Base-by-base conservation (phyloP, 2,329 filamentous ascomycete genomes). In the Phialemoniopsis sp. region DNA sequence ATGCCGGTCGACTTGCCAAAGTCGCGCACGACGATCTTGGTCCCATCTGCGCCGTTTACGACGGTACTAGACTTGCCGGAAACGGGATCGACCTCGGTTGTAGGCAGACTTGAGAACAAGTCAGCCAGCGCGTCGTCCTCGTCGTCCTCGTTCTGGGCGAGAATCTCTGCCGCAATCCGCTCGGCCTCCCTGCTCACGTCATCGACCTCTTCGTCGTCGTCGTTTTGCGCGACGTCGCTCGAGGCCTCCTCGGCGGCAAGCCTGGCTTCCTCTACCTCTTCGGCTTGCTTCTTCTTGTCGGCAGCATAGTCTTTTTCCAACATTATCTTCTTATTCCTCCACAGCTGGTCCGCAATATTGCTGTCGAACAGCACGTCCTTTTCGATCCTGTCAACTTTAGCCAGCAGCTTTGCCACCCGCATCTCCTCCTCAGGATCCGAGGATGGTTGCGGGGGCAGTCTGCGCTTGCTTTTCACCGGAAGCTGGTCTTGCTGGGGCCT, bases 1-100 rank as follows among this genome's bases (percentile, higher is more conserved):
- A 95, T 63, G 8, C 91, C 90, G 13, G 78, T 77, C 69, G 81
- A 82, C 58, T 88, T 89, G 2, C 88, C 89, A 70, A 97, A 96
- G 52, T 96, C 85, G 32, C 87, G 74, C 36, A 95, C 74, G 1
- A 68, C 73, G 4, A 89, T 62, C 41, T 74, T 80, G 6, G 66
- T 57, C 2, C 78, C 73, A 46, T 76, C 60, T 39, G 66, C 49
- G 34, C 68, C 64, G 51, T 72, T 78, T 32, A 80, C 66, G 31
- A 76, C 72, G 0, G 70, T 82, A 29, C 62, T 70, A 3, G 70
- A 72, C 54, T 80, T 76, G n/a, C 79, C 79, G 8, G 75, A 79
- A 6, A 57, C 49, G 5, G 71, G 66, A 49, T 83, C 77, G 5
- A 79, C 67, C 51, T 83, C 78, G 49, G 69, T 73, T 18, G 79